Conservation (phyloP, 345 rosid genomes). For the Arabis hirsuta region DNA sequence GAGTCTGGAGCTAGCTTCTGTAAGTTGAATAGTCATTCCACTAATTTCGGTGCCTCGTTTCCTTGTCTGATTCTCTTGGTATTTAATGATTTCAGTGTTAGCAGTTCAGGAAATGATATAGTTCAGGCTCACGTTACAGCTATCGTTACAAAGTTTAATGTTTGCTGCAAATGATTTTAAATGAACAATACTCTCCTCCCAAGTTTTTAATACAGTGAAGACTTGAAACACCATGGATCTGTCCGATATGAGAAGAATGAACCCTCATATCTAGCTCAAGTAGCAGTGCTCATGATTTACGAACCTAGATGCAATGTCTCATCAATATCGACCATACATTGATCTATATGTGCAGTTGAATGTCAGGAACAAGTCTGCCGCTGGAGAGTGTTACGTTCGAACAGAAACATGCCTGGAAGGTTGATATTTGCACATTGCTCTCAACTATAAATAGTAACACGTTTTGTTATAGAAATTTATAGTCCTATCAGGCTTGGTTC, state of each 20-base stretch:
- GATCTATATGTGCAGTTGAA: constrained; percentile 67
- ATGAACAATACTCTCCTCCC: constrained; percentile 18
- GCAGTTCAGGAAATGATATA: constrained; percentile 12
- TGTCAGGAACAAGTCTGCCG: constrained; percentile 93
- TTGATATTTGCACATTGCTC: constrained; percentile 38
- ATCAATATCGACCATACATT: constrained; percentile 22
- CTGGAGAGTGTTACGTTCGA: constrained; percentile 86
- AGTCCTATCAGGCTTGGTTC: constrained; percentile 16
- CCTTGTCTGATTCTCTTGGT: constrained; percentile 14
- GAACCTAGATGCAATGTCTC: constrained; percentile 10
- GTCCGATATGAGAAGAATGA: constrained; percentile 22
- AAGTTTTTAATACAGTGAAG: constrained; percentile 6
- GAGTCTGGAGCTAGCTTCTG: constrained; percentile 93
- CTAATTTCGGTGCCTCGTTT: constrained; percentile 9
- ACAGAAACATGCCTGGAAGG: constrained; percentile 98
- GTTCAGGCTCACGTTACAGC: constrained; percentile 28
- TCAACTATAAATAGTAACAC: not conserved
- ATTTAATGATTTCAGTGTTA: constrained; percentile 19
- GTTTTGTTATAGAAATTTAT: not conserved
- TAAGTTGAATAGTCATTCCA: constrained; percentile 52
- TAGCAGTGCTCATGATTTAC: constrained; percentile 16
- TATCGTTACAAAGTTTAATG: constrained; percentile 3
- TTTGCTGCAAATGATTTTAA: constrained; percentile 1
- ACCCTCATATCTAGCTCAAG: constrained; percentile 21
- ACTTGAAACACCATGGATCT: constrained; percentile 32